These are phyloP conservation scores for Coleophoma eucalyptorum DNA, from an alignment of 2,329 filamentous ascomycete genomes.

Conservation along the genomic window DNA sequence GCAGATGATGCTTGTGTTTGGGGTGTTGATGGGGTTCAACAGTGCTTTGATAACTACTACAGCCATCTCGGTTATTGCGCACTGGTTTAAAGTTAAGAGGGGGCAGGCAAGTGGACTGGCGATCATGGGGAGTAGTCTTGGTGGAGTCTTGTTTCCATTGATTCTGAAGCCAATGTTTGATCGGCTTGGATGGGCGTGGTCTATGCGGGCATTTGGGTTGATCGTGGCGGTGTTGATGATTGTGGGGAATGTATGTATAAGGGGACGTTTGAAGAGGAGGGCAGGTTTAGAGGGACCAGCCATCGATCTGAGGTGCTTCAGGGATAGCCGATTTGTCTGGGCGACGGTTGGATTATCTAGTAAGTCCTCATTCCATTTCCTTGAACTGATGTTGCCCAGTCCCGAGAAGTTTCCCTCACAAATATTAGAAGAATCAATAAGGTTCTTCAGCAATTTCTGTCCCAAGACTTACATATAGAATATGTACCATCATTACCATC, in stretches of 20 bases:
- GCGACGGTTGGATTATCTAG: too few species aligned
- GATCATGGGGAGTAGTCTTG: slow-evolving; percentile 70
- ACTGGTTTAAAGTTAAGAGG: slow-evolving; percentile 73
- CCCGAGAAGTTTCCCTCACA: slow-evolving; percentile 60
- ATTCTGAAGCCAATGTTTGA: slow-evolving; percentile 29
- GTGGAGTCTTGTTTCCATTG: slow-evolving; percentile 63
- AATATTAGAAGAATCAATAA: too few species aligned
- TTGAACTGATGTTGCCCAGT: slow-evolving; percentile 64
- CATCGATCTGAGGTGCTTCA: too few species aligned
- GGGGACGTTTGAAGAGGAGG: slow-evolving; percentile 55
- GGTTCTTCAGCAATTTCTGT: too few species aligned
- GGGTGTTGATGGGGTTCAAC: slow-evolving; percentile 70
- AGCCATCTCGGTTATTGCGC: slow-evolving; percentile 72
- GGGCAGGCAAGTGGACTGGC: slow-evolving; percentile 84
- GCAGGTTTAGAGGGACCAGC: too few species aligned
- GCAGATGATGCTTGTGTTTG: slow-evolving; percentile 79
- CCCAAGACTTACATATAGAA: too few species aligned
- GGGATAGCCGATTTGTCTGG: too few species aligned
- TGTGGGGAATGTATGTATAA: slow-evolving; percentile 20
- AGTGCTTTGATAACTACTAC: slow-evolving; percentile 82
- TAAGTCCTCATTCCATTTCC: background rate
- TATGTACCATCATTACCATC: too few species aligned
- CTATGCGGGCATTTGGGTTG: slow-evolving; percentile 20
- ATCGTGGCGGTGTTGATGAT: slow-evolving; percentile 16
- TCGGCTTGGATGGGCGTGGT: slow-evolving; percentile 23